Evolutionary conservation across 768 basidiomycete species (phyloP).

Genomic region (Phanerochaete sordida): DNA sequence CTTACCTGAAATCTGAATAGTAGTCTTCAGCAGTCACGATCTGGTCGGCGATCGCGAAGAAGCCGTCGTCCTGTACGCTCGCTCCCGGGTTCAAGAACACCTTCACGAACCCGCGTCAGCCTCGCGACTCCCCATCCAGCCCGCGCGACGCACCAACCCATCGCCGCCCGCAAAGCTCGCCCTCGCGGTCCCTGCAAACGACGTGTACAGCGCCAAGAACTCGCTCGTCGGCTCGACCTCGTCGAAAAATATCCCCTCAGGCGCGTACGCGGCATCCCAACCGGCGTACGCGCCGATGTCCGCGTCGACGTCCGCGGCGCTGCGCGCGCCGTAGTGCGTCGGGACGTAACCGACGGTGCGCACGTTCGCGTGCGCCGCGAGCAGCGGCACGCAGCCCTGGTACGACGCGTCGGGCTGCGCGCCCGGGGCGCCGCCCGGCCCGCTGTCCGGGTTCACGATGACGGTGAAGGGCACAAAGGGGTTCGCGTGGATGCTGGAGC

Average conservation of each 20-base stretch:
- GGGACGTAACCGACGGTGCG: slow-evolving; percentile 31
- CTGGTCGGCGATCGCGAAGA: slow-evolving; percentile 28
- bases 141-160: slow-evolving; percentile 14
- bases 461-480: slow-evolving; percentile 27
- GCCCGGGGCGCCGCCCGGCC: slow-evolving; percentile 26
- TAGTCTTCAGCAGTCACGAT: slow-evolving; percentile 29
- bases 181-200: slow-evolving; percentile 18
- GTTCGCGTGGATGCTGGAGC: slow-evolving; percentile 24
- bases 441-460: slow-evolving; percentile 30
- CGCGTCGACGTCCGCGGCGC: slow-evolving; percentile 18
- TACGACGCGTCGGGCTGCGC: slow-evolving; percentile 29
- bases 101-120: slow-evolving; percentile 12
- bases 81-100: slow-evolving; percentile 27
- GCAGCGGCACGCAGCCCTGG: slow-evolving; percentile 25
- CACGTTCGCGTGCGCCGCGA: slow-evolving; percentile 24
- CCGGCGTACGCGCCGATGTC: slow-evolving; percentile 30
- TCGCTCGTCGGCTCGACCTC: slow-evolving; percentile 21
- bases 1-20: slow-evolving; percentile 27
- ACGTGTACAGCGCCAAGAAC: slow-evolving; percentile 23
- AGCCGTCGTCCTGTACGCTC: slow-evolving; percentile 14
- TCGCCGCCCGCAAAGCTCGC: slow-evolving; percentile 14
- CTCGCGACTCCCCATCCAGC: too few relatives aligned
- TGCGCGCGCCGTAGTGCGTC: slow-evolving; percentile 22
- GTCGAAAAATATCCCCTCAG: slow-evolving; percentile 36
- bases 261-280: slow-evolving; percentile 28